Conservation (phyloP, 2,329 filamentous ascomycete species). For the Raffaelea arxii region DNA sequence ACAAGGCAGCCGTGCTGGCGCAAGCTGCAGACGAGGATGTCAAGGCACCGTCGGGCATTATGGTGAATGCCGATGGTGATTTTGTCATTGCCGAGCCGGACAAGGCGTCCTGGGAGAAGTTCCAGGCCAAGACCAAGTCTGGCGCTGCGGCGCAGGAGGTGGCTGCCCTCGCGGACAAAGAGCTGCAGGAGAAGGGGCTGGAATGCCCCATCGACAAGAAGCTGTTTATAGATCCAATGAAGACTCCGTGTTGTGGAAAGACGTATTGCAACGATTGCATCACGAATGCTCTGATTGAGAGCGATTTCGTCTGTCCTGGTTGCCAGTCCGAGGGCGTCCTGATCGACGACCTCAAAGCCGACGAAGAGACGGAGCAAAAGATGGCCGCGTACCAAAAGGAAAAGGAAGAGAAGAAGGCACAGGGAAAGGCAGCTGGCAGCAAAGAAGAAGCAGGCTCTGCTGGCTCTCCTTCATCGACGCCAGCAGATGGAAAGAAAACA, state of each 20-base stretch:
- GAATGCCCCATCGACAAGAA: conserved; percentile 95
- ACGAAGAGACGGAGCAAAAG: conserved; percentile 68
- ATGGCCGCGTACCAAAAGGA: conserved; percentile 64
- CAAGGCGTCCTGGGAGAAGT: conserved; percentile 92
- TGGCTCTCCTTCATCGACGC: background rate
- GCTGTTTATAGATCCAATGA: conserved; percentile 97
- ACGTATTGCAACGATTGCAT: conserved; percentile 99
- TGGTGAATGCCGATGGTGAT: conserved; percentile 96
- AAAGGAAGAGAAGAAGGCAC: conserved; percentile 30
- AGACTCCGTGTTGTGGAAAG: conserved; percentile 96
- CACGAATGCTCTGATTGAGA: conserved; percentile 96
- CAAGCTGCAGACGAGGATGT: conserved; percentile 68
- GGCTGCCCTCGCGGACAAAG: conserved; percentile 69
- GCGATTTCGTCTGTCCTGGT: conserved; percentile 89
- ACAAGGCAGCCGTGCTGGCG: conserved; percentile 70
- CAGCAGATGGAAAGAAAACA: background rate
- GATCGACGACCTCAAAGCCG: conserved; percentile 79
- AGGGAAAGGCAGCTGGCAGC: conserved; percentile 6
- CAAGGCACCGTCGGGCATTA: conserved; percentile 79
- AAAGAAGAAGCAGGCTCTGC: background rate
- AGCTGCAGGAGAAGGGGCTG: conserved; percentile 77
- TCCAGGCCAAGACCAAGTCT: conserved; percentile 86
- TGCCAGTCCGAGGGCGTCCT: conserved; percentile 87
- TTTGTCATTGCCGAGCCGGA: conserved; percentile 96
- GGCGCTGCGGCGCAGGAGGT: conserved; percentile 75